phyloP scores from a whole-genome alignment of 2,329 filamentous ascomycete species.

The Aspergillus sp. region DNA sequence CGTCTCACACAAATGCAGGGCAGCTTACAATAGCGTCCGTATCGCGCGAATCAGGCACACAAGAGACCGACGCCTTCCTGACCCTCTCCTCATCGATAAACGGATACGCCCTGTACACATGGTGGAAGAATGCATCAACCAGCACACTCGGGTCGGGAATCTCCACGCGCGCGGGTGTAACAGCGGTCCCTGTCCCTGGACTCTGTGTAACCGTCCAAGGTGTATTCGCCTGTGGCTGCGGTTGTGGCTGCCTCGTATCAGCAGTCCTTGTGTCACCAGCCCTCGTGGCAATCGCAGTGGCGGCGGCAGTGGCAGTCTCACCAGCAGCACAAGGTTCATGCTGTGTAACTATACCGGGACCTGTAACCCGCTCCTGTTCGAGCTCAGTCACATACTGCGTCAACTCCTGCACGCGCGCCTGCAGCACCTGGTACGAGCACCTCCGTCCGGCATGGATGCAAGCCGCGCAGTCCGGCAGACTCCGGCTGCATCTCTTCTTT shows the following conservation, averaged over 20 bases:
- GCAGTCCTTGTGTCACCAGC: too few relatives aligned
- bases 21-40: not conserved
- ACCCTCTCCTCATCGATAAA: not conserved
- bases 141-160: not conserved
- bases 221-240: too few relatives aligned
- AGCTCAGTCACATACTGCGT: not conserved
- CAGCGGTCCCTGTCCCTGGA: too few relatives aligned
- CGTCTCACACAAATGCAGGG: not conserved
- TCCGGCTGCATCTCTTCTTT: not conserved
- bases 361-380: not conserved
- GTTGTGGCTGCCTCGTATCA: too few relatives aligned
- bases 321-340: too few relatives aligned
- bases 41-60: not conserved
- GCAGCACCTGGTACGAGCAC: not conserved
- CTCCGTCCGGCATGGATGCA: not conserved
- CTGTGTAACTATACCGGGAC: too few relatives aligned
- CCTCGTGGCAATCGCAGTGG: too few relatives aligned
- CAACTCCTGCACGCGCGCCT: not conserved
- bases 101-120: not conserved
- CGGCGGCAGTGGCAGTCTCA: too few relatives aligned
- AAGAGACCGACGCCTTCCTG: not conserved
- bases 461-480: not conserved
- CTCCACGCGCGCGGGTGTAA: too few relatives aligned
- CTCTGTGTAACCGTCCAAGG: too few relatives aligned
- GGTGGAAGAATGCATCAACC: not conserved